Evolutionary conservation across 495 filamentous ascomycete genomes (phyloP), one percentile per base, ranked within the genome.

Genomic region (Penicillium macrosclerotiorum): DNA sequence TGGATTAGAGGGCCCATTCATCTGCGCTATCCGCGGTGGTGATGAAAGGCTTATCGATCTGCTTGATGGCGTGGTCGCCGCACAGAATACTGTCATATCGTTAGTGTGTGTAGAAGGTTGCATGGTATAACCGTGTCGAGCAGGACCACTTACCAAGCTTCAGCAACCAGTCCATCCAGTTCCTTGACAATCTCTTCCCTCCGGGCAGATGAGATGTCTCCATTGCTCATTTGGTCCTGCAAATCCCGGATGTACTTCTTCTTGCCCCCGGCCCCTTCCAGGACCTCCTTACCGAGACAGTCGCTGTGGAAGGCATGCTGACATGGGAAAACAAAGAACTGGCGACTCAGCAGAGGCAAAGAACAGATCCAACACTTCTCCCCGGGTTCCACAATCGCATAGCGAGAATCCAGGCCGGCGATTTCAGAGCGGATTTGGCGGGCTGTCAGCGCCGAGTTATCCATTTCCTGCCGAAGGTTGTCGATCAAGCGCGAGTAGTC

Each of bases 241-340:
- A 94, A 69, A 67, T 96, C 93, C 27, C 79, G 77, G 38, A 98
- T 95, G 56, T 88, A 76, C 65, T 81, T 80, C 25, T 81, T 83
- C 73, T 86, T 92, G 18, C 80, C 86, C 19, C 86, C 74, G 0
- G 81, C 81, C 11, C 74, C 73, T 49, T 90, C 88, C 34, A 95
- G 71, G 0, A 97, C 90, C 54, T 86, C 85, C 54, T 77, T 81
- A 0, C 86, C 91, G 14, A 97, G 64, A 62, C 94, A 98, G 56
- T 97, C 93, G 47, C 85, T 88, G 62, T 98, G 93, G 54, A 96
- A 97, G 14, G 90, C 90, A 66, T 98, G 93, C 72, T 96, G 93
- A 64, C 93, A 98, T 0, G 93, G 91, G 60, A 97, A 98, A 8
- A 97, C 93, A 49, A 96, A 98, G 69, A 97, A 98, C 61, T 95